Evolutionary conservation across 495 filamentous ascomycete species (phyloP), one percentile per base, ranked within the genome.

Genomic region (Penicillium macrosclerotiorum): DNA sequence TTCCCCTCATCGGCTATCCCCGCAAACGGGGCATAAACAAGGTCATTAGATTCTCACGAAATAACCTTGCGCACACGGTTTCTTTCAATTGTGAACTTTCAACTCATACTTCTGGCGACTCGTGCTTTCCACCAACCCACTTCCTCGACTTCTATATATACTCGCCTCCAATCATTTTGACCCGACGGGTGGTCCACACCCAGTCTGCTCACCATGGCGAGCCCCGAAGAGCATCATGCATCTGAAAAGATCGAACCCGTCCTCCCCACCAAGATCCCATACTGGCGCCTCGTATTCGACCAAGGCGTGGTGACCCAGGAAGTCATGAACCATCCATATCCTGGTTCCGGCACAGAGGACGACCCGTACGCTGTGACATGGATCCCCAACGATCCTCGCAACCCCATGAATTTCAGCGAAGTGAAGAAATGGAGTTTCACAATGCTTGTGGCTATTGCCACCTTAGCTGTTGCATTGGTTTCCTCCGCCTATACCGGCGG

Each of bases 401-500:
- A 92, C 59, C 84, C 88, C 3, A 81, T 88, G 78, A 65, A 64
- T n/a, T 90, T 84, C 55, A 57, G 74, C 20, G 36, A 54, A 3
- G 45, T 49, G 16, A 81, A 74, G 62, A 91, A 91, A 67, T 92
- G 88, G 88, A 57, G 58, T n/a, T 79, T 85, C 46, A 86, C 85
- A 1, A 49, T 79, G 34, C 32, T 83, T 11, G 78, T 83, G 36
- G 84, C 87, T 19, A 47, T 86, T 27, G 78, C 84, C 13, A 88
- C 86, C 0, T 72, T 92, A 37, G 81, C 83, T 16, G 86, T 92
- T 18, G 73, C 88, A 12, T 81, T 94, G 50, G 85, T 83, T 25
- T 89, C 85, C 7, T 88, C 86, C 1, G 87, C 86, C 8, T 91
- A 84, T 52, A 74, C 85, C 22, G 86, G 86, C 26, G 88, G 88